phyloP scores from a whole-genome alignment of 257 asterid species.

The Scutellaria barbata region DNA sequence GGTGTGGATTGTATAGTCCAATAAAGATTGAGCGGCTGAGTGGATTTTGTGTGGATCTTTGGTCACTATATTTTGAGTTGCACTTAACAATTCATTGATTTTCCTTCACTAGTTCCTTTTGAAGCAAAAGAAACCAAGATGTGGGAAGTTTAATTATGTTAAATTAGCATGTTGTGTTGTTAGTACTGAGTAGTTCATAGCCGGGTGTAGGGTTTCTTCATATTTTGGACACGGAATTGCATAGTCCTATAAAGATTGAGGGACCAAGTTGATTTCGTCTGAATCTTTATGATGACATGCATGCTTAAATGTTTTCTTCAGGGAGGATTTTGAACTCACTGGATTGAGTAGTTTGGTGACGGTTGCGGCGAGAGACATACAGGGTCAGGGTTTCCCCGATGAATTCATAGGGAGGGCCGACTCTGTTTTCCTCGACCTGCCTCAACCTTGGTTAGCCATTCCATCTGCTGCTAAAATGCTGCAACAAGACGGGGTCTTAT shows the following conservation, averaged over 20 bases:
- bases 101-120: not conserved
- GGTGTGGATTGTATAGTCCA: not conserved
- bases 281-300: constrained; percentile 16
- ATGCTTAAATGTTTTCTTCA: constrained; percentile 31
- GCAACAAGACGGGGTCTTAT: constrained; percentile 87
- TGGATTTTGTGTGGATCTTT: not conserved
- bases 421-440: constrained; percentile 90
- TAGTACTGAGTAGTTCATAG: not conserved
- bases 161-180: not conserved
- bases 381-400: constrained; percentile 94
- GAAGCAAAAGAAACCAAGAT: not conserved
- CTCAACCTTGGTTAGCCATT: constrained; percentile 97
- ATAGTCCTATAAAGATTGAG: not conserved
- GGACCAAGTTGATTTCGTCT: not conserved
- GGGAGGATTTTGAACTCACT: constrained; percentile 82
- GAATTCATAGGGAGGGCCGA: constrained; percentile 71
- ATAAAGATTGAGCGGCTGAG: not conserved
- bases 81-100: not conserved
- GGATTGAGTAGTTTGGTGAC: constrained; percentile 82
- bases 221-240: not conserved
- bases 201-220: not conserved
- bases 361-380: constrained; percentile 89
- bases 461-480: constrained; percentile 92
- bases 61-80: too few species aligned
- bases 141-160: not conserved